Evolutionary conservation across 495 filamentous ascomycete species (phyloP).

Genomic region (Hypomontagnella monticulosa): DNA sequence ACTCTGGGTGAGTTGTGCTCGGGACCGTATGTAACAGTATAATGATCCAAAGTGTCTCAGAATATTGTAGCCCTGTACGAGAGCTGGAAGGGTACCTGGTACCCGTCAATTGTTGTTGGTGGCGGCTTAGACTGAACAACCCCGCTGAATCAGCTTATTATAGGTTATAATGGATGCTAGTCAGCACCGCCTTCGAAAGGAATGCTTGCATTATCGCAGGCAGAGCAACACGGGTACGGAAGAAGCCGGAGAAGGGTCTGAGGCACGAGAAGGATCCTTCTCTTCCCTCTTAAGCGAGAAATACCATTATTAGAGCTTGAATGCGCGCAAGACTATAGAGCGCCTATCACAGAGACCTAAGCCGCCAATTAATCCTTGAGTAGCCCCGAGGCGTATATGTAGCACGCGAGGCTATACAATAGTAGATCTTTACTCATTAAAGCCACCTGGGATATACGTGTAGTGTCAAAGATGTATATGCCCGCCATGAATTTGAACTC

Average conservation of each 20-base stretch:
- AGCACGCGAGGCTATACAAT: background rate
- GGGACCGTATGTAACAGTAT: constrained; percentile 18
- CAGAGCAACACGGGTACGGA: background rate
- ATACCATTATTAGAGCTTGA: too few species aligned
- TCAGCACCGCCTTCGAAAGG: constrained; percentile 13
- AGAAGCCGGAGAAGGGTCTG: background rate
- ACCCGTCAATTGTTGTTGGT: too few species aligned
- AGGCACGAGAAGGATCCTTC: background rate
- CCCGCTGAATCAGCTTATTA: constrained; percentile 32
- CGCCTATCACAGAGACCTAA: too few species aligned
- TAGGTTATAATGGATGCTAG: background rate
- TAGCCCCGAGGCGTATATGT: background rate
- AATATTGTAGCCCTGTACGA: constrained; percentile 9
- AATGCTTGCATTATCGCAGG: background rate
- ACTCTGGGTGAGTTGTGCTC: constrained; percentile 1
- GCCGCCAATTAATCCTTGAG: background rate
- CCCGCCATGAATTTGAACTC: constrained; percentile 17
- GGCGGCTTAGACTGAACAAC: constrained; percentile 18
- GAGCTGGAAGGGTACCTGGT: too few species aligned
- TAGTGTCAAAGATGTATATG: too few species aligned
- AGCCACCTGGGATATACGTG: constrained; percentile 3
- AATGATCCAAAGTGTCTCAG: constrained; percentile 20
- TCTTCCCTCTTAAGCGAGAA: background rate
- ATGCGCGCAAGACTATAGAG: too few species aligned
- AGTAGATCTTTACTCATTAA: constrained; percentile 5